Evolutionary conservation across 371 early-diverging fungal species (phyloP).

Genomic region (Chytridium lagenaria): DNA sequence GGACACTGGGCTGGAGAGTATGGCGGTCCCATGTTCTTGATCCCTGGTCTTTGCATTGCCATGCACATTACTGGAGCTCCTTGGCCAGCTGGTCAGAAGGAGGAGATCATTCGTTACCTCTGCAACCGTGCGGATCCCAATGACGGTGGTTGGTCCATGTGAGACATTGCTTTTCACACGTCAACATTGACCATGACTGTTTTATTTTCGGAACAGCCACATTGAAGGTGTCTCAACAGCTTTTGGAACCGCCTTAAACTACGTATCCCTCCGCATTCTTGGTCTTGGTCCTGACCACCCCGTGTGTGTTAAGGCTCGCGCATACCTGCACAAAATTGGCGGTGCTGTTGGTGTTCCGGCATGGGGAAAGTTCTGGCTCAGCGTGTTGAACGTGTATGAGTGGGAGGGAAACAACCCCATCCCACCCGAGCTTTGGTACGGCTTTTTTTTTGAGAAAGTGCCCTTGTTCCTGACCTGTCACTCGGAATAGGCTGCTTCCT

Average conservation of each 20-base stretch:
- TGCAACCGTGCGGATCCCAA: conserved; percentile 76
- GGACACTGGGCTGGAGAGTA: conserved; percentile 97
- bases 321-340: conserved; percentile 81
- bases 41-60: conserved; percentile 86
- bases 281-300: conserved; percentile 90
- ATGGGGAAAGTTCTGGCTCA: conserved; percentile 98
- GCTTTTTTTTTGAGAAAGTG: no score
- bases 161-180: conserved; percentile 36
- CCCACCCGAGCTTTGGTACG: conserved; percentile 91
- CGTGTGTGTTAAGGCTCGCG: conserved; percentile 83
- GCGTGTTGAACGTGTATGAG: conserved; percentile 88
- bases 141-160: conserved; percentile 97
- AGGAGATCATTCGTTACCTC: conserved; percentile 90
- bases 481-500: conserved; percentile 75
- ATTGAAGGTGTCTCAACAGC: conserved; percentile 91
- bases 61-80: conserved; percentile 78
- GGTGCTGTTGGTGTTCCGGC: conserved; percentile 87
- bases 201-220: conserved; percentile 62
- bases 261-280: conserved; percentile 86
- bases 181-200: background rate
- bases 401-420: conserved; percentile 96
- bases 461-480: background rate
- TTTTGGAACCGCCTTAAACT: conserved; percentile 95
- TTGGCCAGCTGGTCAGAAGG: conserved; percentile 50
- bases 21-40: conserved; percentile 96